Evolutionary conservation across 2,329 filamentous ascomycete species (phyloP), one percentile per base, ranked within the genome.

Genomic region (Penicillium sp.): DNA sequence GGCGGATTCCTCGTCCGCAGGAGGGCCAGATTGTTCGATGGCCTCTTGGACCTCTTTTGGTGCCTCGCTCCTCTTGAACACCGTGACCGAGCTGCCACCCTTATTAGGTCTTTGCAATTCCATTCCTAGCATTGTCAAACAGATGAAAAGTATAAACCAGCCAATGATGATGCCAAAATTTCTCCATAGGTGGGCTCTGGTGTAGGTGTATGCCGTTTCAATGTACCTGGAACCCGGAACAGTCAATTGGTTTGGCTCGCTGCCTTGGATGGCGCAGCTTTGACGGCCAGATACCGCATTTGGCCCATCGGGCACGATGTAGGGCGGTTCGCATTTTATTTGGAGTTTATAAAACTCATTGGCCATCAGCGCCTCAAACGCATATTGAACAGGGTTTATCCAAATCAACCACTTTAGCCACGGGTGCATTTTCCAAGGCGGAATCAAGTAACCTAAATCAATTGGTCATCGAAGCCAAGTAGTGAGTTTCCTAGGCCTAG

Each of bases 111-210:
- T 89, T 64, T 95, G 79, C 19, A 88, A 78, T 69, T 96, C 91
- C 66, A 90, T 91, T 0, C 93, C 79, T 14, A 90, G 79, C 36
- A 91, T 86, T 60, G 96, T 93, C 53, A 89, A 74, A 10, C 83
- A 72, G 3, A 96, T 78, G 75, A 96, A 96, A 56, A 85, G 84
- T 38, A 87, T 73, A 50, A 95, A 90, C 58, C 95, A 82, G 1
- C 80, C 85, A 10, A 91, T 69, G 56, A 95, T 85, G 59, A 96
- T 94, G 1, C 89, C 90, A 70, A 88, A 90, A 72, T 94, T 91
- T 1, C 84, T 76, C 85, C 85, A 88, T 0, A 87, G 66, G 61
- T 87, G 84, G 1, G 76, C 69, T 10, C 81, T 73, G 2, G 74
- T 79, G 61, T 87, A 87, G 0, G 73, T 76, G 61, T 78, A 87